Base-by-base conservation (phyloP, 129 eudicot genomes). In the Chrysanthemum lavandulifolium region DNA sequence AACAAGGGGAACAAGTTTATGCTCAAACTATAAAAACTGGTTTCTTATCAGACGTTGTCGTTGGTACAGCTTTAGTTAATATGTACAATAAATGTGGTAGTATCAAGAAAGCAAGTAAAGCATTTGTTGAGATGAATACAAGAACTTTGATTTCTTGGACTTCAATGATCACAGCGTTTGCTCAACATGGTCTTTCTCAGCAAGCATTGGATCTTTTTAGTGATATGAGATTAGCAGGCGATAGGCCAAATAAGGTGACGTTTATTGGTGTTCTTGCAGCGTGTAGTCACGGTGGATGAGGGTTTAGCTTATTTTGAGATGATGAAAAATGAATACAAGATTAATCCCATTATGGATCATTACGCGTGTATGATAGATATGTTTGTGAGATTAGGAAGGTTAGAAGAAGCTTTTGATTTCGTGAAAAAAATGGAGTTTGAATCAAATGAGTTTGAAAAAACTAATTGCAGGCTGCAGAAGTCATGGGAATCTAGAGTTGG, bases 111-210 rank as follows among this genome's bases (percentile, higher is more conserved):
- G 97, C 97, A n/a, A 67, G 87, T 67, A 86, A 81, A 77, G 97
- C 91, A 10, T 94, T 94, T 77, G 80, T 84, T 6, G 97, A 94
- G 65, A 90, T 90, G 96, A 73, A 84, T 50, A 67, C 76, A 52
- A 81, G 98, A 80, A 90, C 91, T 40, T 67, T 93, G 84, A 86
- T 90, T 67, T 89, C 98, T 19, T 93, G 97, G 97, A 93, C 98
- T 53, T 81, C 97, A 14, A 93, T 93, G 97, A 90, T 93, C 16
- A 80, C 91, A 1, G 95, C 89, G 11, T 90, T 87, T 69, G 87
- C 92, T 29, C 96, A 86, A 33, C 90, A 94, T 63, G 97, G 98
- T 19, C 70, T 27, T 72, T 55, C 87, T 16, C 80, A 69, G 49
- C 84, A 86, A 10, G 97, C 98, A 18, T 66, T 94, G 73, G 86